These are phyloP conservation scores for Oryza meridionalis DNA, from an alignment of 176 grass and related monocot genomes.

Conservation along the genomic window DNA sequence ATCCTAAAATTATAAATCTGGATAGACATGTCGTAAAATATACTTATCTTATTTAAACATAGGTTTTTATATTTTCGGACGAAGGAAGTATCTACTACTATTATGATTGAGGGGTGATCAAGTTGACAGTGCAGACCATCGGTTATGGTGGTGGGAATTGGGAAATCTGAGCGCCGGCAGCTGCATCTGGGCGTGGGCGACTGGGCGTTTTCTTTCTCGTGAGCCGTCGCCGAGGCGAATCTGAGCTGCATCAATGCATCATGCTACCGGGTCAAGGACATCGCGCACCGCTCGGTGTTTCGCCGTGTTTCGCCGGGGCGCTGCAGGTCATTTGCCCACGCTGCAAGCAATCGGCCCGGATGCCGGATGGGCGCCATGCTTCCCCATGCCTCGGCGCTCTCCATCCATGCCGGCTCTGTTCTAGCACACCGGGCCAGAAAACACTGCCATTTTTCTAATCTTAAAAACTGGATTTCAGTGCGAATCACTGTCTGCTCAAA, in stretches of 20 bases:
- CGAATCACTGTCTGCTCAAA: neutral
- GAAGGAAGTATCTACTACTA: too few species aligned
- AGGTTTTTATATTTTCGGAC: too few species aligned
- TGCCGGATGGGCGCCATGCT: neutral
- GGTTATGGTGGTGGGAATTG: too few species aligned
- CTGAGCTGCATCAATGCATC: neutral
- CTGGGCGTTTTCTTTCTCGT: neutral
- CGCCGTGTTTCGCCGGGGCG: neutral
- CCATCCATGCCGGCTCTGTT: conserved; percentile 4
- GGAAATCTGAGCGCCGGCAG: neutral
- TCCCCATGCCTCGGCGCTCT: neutral
- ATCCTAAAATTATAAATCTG: too few species aligned
- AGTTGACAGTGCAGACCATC: too few species aligned
- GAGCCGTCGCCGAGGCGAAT: neutral
- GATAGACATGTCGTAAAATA: too few species aligned
- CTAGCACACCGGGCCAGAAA: neutral
- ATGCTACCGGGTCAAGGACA: neutral
- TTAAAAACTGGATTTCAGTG: neutral
- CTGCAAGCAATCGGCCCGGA: neutral
- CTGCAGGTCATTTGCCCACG: neutral
- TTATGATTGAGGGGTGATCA: too few species aligned
- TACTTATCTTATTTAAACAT: too few species aligned
- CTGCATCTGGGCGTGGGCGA: neutral
- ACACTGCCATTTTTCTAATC: too few species aligned
- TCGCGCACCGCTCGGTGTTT: neutral